Percentiles rank a stretch among this genome's conserved stretches.
These are phyloP conservation scores for Neoscytalidium dimidiatum DNA, from an alignment of 2,329 filamentous ascomycete species.

Conservation along the genomic window DNA sequence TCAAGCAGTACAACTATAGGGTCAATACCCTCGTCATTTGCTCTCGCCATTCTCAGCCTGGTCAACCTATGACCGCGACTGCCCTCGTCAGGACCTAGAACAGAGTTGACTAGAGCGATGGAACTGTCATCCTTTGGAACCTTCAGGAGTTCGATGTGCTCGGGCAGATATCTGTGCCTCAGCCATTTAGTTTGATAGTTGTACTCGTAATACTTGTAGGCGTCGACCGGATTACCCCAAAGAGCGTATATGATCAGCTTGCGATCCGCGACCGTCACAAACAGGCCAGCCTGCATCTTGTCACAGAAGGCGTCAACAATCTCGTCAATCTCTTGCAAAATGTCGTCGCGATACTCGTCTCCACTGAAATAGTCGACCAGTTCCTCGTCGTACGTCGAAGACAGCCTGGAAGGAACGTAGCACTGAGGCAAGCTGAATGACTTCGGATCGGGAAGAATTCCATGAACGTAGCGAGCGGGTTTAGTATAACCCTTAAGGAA, in stretches of 20 bases:
- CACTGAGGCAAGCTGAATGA: conserved; percentile 22
- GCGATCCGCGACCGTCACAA: conserved; percentile 22
- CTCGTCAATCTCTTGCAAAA: conserved; percentile 28
- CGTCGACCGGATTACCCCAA: conserved; percentile 32
- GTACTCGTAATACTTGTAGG: conserved; percentile 34
- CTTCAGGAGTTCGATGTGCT: conserved; percentile 29
- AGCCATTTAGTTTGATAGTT: conserved; percentile 29
- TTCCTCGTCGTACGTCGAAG: conserved; percentile 25
- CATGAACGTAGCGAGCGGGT: conserved; percentile 29
- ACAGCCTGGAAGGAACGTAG: conserved; percentile 22
- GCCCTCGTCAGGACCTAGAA: conserved; percentile 1
- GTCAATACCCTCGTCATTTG: conserved; percentile 31
- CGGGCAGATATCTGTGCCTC: conserved; percentile 29
- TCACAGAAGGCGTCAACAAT: conserved; percentile 23
- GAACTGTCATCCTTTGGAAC: conserved; percentile 24
- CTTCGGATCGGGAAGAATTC: conserved; percentile 22
- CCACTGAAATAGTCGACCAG: conserved; percentile 29
- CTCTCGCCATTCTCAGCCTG: conserved; percentile 30
- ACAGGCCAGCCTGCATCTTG: conserved; percentile 20
- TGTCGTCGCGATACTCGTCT: conserved; percentile 28
- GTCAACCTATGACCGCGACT: conserved; percentile 23
- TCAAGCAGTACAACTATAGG: conserved; percentile 30
- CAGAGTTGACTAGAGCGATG: conserved; percentile 22
- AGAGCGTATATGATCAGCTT: conserved; percentile 29
- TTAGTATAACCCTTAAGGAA: conserved; percentile 32